phyloP scores from a whole-genome alignment of 192 early-diverging fungal species.

The Rhizoclosmatium globosum region DNA sequence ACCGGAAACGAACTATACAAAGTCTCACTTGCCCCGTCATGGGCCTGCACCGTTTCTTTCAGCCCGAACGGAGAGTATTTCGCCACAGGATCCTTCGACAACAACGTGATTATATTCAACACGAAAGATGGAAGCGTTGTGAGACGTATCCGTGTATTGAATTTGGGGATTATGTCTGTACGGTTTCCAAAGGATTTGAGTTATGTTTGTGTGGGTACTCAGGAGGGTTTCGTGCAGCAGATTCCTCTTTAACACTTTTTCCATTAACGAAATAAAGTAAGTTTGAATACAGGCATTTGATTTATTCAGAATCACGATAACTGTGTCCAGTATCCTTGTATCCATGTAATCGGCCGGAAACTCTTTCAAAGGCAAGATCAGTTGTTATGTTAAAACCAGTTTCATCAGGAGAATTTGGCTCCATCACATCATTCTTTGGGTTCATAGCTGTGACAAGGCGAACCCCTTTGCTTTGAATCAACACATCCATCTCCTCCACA shows the following conservation, averaged over 20 bases:
- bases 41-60: conserved; percentile 64
- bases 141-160: conserved; percentile 58
- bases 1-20: conserved; percentile 57
- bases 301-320: too few relatives aligned
- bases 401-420: too few relatives aligned
- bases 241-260: conserved; percentile 51
- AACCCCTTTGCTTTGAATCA: too few relatives aligned
- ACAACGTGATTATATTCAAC: conserved; percentile 59
- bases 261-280: neutral
- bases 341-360: too few relatives aligned
- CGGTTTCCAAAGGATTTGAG: conserved; percentile 61
- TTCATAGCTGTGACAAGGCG: too few relatives aligned
- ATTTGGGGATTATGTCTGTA: conserved; percentile 64
- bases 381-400: too few relatives aligned
- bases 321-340: too few relatives aligned
- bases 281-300: too few relatives aligned
- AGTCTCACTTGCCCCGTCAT: conserved; percentile 53
- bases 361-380: too few relatives aligned
- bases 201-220: conserved; percentile 58
- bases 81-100: conserved; percentile 67
- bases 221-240: conserved; percentile 66
- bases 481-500: too few relatives aligned
- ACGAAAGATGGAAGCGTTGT: conserved; percentile 54
- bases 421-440: too few relatives aligned
- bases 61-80: conserved; percentile 60